Evolutionary conservation across 2,329 filamentous ascomycete genomes (phyloP).

Genomic region (Thermothelomyces thermophilus): DNA sequence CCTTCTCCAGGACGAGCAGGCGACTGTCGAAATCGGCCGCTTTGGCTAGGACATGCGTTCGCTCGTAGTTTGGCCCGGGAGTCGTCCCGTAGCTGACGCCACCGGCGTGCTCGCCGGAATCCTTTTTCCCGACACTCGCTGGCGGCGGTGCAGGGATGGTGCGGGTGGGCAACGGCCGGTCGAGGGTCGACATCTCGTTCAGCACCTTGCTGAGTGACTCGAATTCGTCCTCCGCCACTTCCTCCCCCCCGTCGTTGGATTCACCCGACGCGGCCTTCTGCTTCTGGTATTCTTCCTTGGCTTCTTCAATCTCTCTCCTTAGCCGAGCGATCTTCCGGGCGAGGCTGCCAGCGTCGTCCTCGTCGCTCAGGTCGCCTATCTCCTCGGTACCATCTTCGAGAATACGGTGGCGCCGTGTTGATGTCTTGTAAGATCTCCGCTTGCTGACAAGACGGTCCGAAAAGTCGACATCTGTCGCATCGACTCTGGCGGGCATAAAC

Average conservation of each 20-base stretch:
- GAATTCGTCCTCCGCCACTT: slow-evolving; percentile 45
- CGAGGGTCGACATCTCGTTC: slow-evolving; percentile 51
- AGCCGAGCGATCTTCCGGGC: slow-evolving; percentile 75
- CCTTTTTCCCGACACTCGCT: slow-evolving; percentile 20
- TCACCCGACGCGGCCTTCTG: slow-evolving; percentile 42
- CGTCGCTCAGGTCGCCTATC: slow-evolving; percentile 69
- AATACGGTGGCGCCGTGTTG: slow-evolving; percentile 57
- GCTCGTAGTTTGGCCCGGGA: slow-evolving; percentile 57
- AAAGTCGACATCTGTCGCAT: slow-evolving; percentile 76
- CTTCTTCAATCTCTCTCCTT: slow-evolving; percentile 72
- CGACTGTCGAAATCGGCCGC: slow-evolving; percentile 84
- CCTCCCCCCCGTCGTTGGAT: slow-evolving; percentile 33
- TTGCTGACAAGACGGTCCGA: slow-evolving; percentile 81
- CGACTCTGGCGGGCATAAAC: slow-evolving; percentile 69
- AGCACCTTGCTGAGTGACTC: slow-evolving; percentile 65
- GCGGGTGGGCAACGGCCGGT: slow-evolving; percentile 25
- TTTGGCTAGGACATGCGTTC: slow-evolving; percentile 67
- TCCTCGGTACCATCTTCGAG: slow-evolving; percentile 58
- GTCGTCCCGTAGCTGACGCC: slow-evolving; percentile 56
- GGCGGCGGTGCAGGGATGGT: slow-evolving; percentile 23
- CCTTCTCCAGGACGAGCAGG: slow-evolving; percentile 69
- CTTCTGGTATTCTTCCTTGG: slow-evolving; percentile 56
- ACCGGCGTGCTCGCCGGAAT: slow-evolving; percentile 19
- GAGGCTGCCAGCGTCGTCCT: slow-evolving; percentile 63
- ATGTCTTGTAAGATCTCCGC: slow-evolving; percentile 74